phyloP scores from a whole-genome alignment of 192 early-diverging fungal genomes.

The Powellomyces hirtus region DNA sequence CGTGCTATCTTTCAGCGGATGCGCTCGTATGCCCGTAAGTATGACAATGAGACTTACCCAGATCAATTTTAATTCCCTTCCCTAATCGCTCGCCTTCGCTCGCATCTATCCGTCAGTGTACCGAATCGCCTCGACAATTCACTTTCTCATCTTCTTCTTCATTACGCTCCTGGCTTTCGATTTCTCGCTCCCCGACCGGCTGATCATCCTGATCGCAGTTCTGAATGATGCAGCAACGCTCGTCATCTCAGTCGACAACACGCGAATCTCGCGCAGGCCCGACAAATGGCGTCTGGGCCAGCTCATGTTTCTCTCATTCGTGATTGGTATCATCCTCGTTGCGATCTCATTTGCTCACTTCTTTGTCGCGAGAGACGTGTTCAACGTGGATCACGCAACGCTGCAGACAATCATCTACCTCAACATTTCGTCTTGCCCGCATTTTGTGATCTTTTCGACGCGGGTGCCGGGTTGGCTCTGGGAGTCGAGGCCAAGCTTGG shows the following conservation, averaged over 20 bases:
- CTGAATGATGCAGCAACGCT: conserved; percentile 92
- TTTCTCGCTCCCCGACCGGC: conserved; percentile 79
- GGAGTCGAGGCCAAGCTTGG: conserved; percentile 77
- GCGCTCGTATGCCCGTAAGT: conserved; percentile 75
- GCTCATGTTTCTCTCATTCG: conserved; percentile 83
- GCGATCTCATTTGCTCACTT: conserved; percentile 74
- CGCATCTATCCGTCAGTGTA: too few species aligned
- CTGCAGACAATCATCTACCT: conserved; percentile 73
- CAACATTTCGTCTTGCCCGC: conserved; percentile 88
- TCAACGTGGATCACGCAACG: conserved; percentile 18
- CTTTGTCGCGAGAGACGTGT: conserved; percentile 70
- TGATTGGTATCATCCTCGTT: conserved; percentile 49
- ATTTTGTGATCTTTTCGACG: conserved; percentile 97
- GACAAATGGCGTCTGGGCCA: conserved; percentile 88
- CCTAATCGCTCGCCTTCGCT: too few species aligned
- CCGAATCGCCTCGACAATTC: conserved; percentile 94
- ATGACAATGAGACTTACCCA: background rate
- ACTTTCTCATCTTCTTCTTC: conserved; percentile 90
- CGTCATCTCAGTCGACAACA: conserved; percentile 87
- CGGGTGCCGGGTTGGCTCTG: conserved; percentile 85
- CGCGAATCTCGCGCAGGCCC: conserved; percentile 74
- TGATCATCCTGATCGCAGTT: conserved; percentile 86
- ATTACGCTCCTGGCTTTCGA: conserved; percentile 82
- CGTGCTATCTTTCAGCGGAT: conserved; percentile 97
- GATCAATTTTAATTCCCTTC: background rate